A percentile compares a stretch with the other conserved stretches of the same genome.
Evolutionary conservation across 2,329 filamentous ascomycete species (phyloP).

Genomic region (Graphium sp.): DNA sequence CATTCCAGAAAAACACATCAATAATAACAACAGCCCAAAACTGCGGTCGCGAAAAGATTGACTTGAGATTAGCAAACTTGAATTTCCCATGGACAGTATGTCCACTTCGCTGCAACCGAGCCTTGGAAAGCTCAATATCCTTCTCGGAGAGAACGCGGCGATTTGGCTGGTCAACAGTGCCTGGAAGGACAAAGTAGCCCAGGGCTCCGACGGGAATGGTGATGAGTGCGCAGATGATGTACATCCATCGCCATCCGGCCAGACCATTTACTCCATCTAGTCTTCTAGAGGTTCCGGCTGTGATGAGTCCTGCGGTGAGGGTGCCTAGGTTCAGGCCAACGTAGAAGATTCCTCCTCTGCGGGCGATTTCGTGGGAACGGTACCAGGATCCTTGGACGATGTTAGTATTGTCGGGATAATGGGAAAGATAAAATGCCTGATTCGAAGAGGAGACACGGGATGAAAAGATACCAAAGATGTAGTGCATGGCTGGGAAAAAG

Average conservation of each 20-base stretch:
- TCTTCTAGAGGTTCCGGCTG: constrained; percentile 20
- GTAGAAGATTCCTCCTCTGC: constrained; percentile 32
- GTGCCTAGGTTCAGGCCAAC: constrained; percentile 31
- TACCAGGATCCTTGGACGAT: constrained; percentile 27
- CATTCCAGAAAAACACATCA: constrained; percentile 40
- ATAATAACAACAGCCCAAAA: constrained; percentile 32
- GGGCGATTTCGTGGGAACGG: constrained; percentile 24
- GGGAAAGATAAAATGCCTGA: too few relatives aligned
- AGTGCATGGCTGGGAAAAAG: constrained; percentile 22
- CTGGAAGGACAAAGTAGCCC: constrained; percentile 32
- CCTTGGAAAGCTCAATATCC: constrained; percentile 26
- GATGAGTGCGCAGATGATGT: constrained; percentile 33
- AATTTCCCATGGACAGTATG: constrained; percentile 20
- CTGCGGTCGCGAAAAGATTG: constrained; percentile 21
- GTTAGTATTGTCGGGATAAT: too few relatives aligned
- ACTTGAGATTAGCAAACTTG: constrained; percentile 11
- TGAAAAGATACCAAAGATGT: constrained; percentile 12
- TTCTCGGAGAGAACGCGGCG: constrained; percentile 22
- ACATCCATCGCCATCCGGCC: constrained; percentile 38
- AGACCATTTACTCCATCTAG: constrained; percentile 26
- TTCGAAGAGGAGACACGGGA: too few relatives aligned
- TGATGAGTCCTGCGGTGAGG: constrained; percentile 32
- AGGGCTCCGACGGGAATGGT: constrained; percentile 35
- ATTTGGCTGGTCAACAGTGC: constrained; percentile 26
- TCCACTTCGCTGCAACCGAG: constrained; percentile 24